A percentile compares a stretch with the other conserved stretches of the same genome.
phyloP scores from a whole-genome alignment of 1,284 basidiomycete genomes.

The Rhodofomes roseus region DNA sequence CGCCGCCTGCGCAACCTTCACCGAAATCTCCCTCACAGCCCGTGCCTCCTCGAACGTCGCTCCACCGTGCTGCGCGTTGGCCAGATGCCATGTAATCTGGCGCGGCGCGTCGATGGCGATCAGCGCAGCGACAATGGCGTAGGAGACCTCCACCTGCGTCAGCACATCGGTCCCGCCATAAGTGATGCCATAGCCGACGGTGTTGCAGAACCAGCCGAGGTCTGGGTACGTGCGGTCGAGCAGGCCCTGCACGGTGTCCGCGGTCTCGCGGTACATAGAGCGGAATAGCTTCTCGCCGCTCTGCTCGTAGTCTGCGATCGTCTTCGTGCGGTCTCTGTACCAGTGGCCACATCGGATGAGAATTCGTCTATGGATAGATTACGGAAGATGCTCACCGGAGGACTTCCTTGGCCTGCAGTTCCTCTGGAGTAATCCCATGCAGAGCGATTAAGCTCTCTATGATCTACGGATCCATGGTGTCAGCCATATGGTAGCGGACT shows the following conservation, averaged over 20 bases:
- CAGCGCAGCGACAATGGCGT: conserved; percentile 44
- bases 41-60: conserved; percentile 28
- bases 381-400: conserved; percentile 27
- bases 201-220: conserved; percentile 51
- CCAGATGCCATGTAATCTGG: conserved; percentile 54
- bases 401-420: conserved; percentile 27
- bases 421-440: conserved; percentile 29
- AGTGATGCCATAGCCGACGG: conserved; percentile 46
- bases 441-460: conserved; percentile 33
- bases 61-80: conserved; percentile 35
- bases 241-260: conserved; percentile 37
- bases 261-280: conserved; percentile 48
- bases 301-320: conserved; percentile 37
- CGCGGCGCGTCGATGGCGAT: conserved; percentile 49
- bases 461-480: conserved; percentile 14
- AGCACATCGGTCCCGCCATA: conserved; percentile 42
- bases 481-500: not conserved
- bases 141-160: conserved; percentile 43
- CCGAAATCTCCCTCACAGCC: conserved; percentile 30
- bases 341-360: no score
- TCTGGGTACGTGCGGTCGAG: conserved; percentile 52
- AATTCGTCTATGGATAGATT: no score
- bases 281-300: conserved; percentile 42
- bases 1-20: conserved; percentile 26
- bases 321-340: conserved; percentile 33